Percentiles rank a stretch among this genome's conserved stretches.
Conservation (phyloP, 768 basidiomycete genomes). For the Hirschioporus abietinus region DNA sequence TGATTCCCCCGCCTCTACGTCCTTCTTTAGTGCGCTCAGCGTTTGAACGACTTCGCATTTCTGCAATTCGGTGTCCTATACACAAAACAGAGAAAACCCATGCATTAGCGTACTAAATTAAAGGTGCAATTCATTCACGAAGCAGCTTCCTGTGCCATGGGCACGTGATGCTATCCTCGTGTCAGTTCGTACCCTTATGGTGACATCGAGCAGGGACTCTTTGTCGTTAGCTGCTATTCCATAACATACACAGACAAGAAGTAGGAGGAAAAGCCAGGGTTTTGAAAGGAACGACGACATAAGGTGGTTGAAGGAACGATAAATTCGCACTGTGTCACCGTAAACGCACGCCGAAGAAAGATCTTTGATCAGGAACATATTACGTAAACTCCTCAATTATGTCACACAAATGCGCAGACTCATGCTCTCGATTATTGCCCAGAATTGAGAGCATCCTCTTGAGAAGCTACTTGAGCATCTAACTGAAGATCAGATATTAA, state of each 20-base stretch:
- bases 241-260: not conserved
- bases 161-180: not conserved
- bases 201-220: not conserved
- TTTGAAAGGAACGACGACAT: not conserved
- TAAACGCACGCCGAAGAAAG: not conserved
- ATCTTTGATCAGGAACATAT: not conserved
- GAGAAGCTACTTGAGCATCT: no score
- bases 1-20: constrained; percentile 58
- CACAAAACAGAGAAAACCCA: not conserved
- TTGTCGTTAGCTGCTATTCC: not conserved
- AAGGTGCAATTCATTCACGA: no score
- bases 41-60: constrained; percentile 35
- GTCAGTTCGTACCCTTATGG: not conserved
- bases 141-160: not conserved
- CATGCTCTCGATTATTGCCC: no score
- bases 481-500: no score
- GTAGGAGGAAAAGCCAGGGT: not conserved
- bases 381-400: no score
- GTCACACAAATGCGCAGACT: no score
- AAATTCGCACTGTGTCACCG: not conserved
- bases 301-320: not conserved
- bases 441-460: no score
- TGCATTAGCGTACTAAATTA: not conserved
- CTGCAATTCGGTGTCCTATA: constrained; percentile 40
- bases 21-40: constrained; percentile 54